Evolutionary conservation across 2,329 filamentous ascomycete species (phyloP), one percentile per base, ranked within the genome.

Genomic region (Nothophoma quercina): DNA sequence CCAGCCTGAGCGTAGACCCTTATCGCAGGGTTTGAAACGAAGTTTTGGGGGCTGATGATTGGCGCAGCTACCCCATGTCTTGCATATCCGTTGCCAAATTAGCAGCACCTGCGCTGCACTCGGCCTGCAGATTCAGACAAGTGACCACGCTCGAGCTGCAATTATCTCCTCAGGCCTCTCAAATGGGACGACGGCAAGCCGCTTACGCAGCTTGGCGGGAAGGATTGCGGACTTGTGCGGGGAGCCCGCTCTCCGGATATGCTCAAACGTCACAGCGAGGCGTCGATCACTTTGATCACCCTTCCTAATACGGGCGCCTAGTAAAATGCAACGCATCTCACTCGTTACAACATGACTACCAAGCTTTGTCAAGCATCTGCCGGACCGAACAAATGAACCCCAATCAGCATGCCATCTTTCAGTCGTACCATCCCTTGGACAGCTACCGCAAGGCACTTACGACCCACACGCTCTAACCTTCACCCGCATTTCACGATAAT

Each of bases 181-280:
- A 7, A 13, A 33, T 10, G 25, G 21, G 8, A 25, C n/a, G 29
- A 19, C 15, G 32, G 28, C 25, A 29, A 43, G 38, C 15, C 33
- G 33, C 15, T 28, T 39, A 29, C 18, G 13, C 15, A 18, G 18
- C 33, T 53, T 48, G 38, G 50, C 43, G 22, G 33, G 7, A 18
- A 29, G n/a, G 25, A 23, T 29, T 44, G 38, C 50, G 50, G 50
- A 53, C 50, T 15, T 53, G 46, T 36, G 43, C 32, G 38, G 50
- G 50, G 50, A 48, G 43, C 16, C 43, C 38, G 43, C 16, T 28
- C n/a, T 32, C n/a, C 42, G 41, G 26, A 43, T 32, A 32, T 30
- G 30, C 25, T 36, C 16, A 29, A n/a, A 35, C 29, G 7, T 32
- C 19, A 41, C 25, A 22, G 23, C 13, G 30, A 46, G 42, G 5